phyloP scores from a whole-genome alignment of 768 basidiomycete genomes.

The Xerocomus potaroensis region DNA sequence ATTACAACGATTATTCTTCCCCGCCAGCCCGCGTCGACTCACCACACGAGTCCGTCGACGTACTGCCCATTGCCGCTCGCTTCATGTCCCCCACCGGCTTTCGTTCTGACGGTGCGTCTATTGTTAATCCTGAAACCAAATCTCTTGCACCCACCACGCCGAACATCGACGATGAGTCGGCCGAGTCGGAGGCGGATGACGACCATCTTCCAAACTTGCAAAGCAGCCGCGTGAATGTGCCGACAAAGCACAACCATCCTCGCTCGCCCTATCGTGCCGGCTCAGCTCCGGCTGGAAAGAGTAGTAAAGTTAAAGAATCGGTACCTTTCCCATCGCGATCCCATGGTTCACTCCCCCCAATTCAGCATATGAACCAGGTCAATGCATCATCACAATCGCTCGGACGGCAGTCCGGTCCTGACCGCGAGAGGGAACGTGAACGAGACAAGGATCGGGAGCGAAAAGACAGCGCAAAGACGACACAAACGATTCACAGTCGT shows the following conservation, averaged over 20 bases:
- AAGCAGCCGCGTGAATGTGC: constrained; percentile 19
- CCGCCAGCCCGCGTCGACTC: constrained; percentile 49
- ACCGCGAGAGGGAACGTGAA: constrained; percentile 38
- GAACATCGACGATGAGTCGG: constrained; percentile 70
- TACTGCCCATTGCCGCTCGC: constrained; percentile 83
- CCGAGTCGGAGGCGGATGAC: constrained; percentile 67
- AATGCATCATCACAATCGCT: constrained; percentile 70
- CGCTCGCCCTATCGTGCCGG: constrained; percentile 69
- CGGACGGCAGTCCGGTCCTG: constrained; percentile 61
- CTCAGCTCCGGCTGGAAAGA: constrained; percentile 38
- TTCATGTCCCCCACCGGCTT: constrained; percentile 71
- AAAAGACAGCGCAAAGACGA: constrained; percentile 38
- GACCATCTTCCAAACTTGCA: constrained; percentile 39
- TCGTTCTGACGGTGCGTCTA: constrained; percentile 43
- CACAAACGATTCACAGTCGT: constrained; percentile 33
- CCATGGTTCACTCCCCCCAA: constrained; percentile 71
- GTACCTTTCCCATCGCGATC: constrained; percentile 80
- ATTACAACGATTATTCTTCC: constrained; percentile 59
- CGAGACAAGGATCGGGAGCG: constrained; percentile 45
- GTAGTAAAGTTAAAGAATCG: constrained; percentile 39
- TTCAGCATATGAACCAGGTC: constrained; percentile 46
- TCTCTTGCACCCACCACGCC: constrained; percentile 45
- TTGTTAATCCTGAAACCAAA: constrained; percentile 42
- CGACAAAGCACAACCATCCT: constrained; percentile 62
- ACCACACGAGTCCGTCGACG: constrained; percentile 65